A percentile compares a stretch with the other conserved stretches of the same genome.
Evolutionary conservation across 1,139 yeast species (phyloP).

Genomic region (Saccharomyces hybrid): DNA sequence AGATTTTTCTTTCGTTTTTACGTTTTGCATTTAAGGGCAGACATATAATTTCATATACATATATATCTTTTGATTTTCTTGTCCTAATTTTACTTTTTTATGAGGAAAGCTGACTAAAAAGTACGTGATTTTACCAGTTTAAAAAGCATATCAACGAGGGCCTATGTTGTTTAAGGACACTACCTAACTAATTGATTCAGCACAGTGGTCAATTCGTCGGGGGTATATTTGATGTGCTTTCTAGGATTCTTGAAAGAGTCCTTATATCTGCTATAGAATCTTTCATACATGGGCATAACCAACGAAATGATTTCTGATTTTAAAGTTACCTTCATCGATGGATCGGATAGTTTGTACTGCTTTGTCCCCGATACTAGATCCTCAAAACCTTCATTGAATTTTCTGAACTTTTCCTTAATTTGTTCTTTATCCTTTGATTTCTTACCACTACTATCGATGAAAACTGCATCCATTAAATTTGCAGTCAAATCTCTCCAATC

Average conservation of each 20-base stretch:
- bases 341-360: conserved; percentile 58
- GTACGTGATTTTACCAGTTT: not conserved
- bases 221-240: conserved; percentile 38
- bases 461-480: conserved; percentile 62
- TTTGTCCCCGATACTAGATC: conserved; percentile 59
- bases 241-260: conserved; percentile 31
- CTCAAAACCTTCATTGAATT: conserved; percentile 77
- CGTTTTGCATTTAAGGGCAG: not conserved
- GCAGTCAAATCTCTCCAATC: conserved; percentile 82
- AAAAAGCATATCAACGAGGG: no score
- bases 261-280: conserved; percentile 47
- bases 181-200: conserved; percentile 31
- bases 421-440: conserved; percentile 69
- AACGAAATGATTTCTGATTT: conserved; percentile 38
- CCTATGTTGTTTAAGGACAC: not conserved
- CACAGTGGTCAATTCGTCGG: conserved; percentile 26
- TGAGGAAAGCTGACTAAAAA: not conserved
- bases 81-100: not conserved
- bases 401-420: conserved; percentile 76
- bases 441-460: conserved; percentile 42
- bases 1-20: not conserved
- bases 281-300: conserved; percentile 73
- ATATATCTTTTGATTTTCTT: not conserved
- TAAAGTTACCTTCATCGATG: conserved; percentile 44
- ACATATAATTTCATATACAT: not conserved